Evolutionary conservation across 345 rosid species (phyloP), one percentile per base, ranked within the genome.

Genomic region (Cardamine chenopodiifolia): DNA sequence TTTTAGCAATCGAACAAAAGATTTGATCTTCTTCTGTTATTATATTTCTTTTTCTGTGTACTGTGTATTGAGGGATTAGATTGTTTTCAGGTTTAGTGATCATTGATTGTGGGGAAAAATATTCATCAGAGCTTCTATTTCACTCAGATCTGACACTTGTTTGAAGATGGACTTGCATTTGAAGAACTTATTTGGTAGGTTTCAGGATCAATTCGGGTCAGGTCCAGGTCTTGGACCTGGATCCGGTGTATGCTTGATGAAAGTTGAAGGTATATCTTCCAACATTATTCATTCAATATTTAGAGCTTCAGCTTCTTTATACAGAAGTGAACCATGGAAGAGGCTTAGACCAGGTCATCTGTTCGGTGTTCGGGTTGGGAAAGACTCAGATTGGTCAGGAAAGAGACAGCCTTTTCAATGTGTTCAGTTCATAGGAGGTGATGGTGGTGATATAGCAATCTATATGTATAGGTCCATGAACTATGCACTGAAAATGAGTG

Each of bases 141-240:
- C 48, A 65, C 49, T 71, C 60, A 64, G 71, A 77, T 77, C 76
- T 71, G 20, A 56, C 15, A 19, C 59, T 49, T 37, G 22, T 8
- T 14, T 70, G 58, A 54, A 70, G 42, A 89, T 89, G 95, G 92
- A 89, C 72, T 71, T 89, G 80, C 89, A 87, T 81, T 84, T 87
- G 81, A 86, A 89, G 86, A 84, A 68, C 50, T 68, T 87, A 62
- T 86, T 86, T 67, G 86, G 65, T 81, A 86, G 95, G 76, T 79
- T 84, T 74, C 85, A 86, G 23, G 88, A 87, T 55, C 92, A 89
- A 66, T 87, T 89, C 62, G 89, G 95, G 17, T 83, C 92, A 65
- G 92, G 95, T 78, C 89, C 91, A 0, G 91, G 90, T 32, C 90
- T 87, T 15, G 94, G 91, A 70, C 88, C 91, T 12, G 94, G 94